Conservation (phyloP, 106 monocot species). For the Dendrobium officinale region DNA sequence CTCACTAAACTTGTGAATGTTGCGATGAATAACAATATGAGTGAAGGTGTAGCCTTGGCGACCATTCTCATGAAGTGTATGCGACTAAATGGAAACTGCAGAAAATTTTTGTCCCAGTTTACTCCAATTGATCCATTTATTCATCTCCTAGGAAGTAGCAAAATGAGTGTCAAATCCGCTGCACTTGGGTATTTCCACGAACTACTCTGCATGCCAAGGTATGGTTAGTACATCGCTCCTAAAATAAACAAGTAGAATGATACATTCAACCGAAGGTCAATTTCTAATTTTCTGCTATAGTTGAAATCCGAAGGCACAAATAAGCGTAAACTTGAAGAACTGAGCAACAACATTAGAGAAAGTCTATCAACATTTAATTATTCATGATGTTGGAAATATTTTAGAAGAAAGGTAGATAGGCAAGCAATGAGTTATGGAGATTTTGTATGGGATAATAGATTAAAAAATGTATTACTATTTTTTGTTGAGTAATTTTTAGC, state of each 20-base stretch:
- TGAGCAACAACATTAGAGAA: too few species aligned
- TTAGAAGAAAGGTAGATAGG: too few species aligned
- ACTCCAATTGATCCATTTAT: conserved; percentile 82
- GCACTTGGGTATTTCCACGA: conserved; percentile 95
- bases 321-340: too few species aligned
- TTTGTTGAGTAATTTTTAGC: too few species aligned
- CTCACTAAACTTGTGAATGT: conserved; percentile 69
- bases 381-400: too few species aligned
- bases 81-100: conserved; percentile 75
- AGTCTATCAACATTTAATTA: too few species aligned
- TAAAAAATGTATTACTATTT: too few species aligned
- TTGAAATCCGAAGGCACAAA: too few species aligned
- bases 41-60: conserved; percentile 68
- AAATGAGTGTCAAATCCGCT: conserved; percentile 56
- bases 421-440: too few species aligned
- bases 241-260: not conserved
- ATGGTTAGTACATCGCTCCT: conserved; percentile 1
- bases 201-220: conserved; percentile 88
- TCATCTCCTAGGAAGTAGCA: conserved; percentile 51
- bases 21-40: conserved; percentile 62
- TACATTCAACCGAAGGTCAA: not conserved
- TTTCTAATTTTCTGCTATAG: not conserved
- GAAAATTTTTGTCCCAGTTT: conserved; percentile 81
- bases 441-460: too few species aligned
- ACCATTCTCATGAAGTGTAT: conserved; percentile 86